Percentiles rank a stretch among this genome's conserved stretches.
These are phyloP conservation scores for Pachysandra terminalis DNA, from an alignment of 164 flowering plant genomes.

Conservation along the genomic window DNA sequence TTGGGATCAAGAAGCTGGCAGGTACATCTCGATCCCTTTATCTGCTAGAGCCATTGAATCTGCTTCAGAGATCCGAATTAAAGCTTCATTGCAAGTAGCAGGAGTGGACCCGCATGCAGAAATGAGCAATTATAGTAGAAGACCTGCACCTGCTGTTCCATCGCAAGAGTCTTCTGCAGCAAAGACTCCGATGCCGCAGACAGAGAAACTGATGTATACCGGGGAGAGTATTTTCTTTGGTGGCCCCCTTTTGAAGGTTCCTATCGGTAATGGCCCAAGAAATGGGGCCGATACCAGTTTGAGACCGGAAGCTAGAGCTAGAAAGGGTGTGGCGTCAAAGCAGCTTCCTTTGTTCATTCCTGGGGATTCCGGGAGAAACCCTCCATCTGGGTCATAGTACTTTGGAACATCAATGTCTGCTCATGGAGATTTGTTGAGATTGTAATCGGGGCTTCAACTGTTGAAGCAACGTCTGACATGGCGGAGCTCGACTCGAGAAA, in stretches of 20 bases:
- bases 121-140: constrained; percentile 28
- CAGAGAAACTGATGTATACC: constrained; percentile 66
- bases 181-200: constrained; percentile 35
- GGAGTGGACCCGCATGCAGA: constrained; percentile 25
- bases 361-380: constrained; percentile 34
- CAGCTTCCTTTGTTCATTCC: constrained; percentile 87
- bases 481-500: no score
- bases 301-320: constrained; percentile 50
- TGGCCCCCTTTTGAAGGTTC: constrained; percentile 66
- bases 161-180: constrained; percentile 32
- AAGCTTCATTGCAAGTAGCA: constrained; percentile 34
- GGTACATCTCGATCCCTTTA: constrained; percentile 74
- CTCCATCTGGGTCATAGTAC: constrained; percentile 31
- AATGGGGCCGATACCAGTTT: constrained; percentile 30
- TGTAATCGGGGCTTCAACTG: no score
- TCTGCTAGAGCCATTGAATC: no score
- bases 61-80: constrained; percentile 43
- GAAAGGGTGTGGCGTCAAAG: no score
- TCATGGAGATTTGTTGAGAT: background rate
- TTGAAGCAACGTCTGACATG: no score
- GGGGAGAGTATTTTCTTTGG: constrained; percentile 93
- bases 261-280: constrained; percentile 37
- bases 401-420: background rate
- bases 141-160: constrained; percentile 26
- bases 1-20: constrained; percentile 97